These are phyloP conservation scores for Sparassis latifolia DNA, from an alignment of 1,284 basidiomycete genomes.

Conservation along the genomic window DNA sequence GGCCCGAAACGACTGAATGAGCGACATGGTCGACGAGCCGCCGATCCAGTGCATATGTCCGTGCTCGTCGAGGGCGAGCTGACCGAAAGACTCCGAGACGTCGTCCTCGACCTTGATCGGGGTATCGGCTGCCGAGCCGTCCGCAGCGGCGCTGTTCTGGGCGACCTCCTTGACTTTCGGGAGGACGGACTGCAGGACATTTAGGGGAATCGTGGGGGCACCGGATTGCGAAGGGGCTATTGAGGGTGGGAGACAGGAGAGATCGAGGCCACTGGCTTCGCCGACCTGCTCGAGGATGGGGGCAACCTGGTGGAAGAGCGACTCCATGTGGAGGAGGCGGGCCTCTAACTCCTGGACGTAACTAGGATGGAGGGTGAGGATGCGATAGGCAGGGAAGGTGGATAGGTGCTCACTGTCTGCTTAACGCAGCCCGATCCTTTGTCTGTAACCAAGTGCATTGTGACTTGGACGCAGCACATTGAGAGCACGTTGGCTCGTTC, in stretches of 20 bases:
- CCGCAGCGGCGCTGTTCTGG: conserved; percentile 24
- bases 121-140: conserved; percentile 26
- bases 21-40: conserved; percentile 83
- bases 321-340: conserved; percentile 78
- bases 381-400: conserved; percentile 13
- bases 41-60: conserved; percentile 91
- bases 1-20: conserved; percentile 82
- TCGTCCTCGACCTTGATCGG: conserved; percentile 62
- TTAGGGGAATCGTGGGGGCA: conserved; percentile 8
- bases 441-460: conserved; percentile 83
- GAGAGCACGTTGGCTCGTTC: conserved; percentile 75
- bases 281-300: conserved; percentile 69
- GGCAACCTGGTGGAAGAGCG: conserved; percentile 68
- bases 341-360: conserved; percentile 86
- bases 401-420: conserved; percentile 62
- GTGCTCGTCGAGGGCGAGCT: conserved; percentile 82
- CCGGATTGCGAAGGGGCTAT: conserved; percentile 15
- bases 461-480: conserved; percentile 64
- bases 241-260: conserved; percentile 25
- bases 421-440: conserved; percentile 78
- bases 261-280: conserved; percentile 33
- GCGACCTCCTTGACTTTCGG: conserved; percentile 20
- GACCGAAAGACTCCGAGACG: conserved; percentile 76
- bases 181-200: conserved; percentile 21
- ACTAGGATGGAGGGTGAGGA: conserved; percentile 31